Conservation (phyloP, 345 rosid species). For the Gossypium longicalyx region DNA sequence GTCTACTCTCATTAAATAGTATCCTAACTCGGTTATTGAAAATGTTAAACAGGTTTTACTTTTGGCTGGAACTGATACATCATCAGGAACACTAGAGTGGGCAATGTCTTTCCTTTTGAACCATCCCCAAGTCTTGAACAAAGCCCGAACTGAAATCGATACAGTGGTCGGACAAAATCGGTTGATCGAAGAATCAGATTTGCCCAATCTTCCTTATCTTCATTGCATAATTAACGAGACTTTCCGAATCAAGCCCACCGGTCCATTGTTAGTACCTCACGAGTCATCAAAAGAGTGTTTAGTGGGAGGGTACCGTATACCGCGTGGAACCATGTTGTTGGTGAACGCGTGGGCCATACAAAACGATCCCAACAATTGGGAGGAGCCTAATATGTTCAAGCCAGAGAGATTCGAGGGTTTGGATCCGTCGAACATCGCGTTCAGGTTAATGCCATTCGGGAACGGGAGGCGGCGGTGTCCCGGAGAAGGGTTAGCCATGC, state of each 20-base stretch:
- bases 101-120: conserved; percentile 26
- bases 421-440: background rate
- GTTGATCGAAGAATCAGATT: conserved; percentile 19
- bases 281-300: conserved; percentile 24
- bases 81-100: conserved; percentile 23
- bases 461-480: conserved; percentile 54
- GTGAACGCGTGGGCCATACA: conserved; percentile 26
- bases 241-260: conserved; percentile 18
- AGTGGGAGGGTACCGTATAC: conserved; percentile 20
- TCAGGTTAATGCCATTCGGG: conserved; percentile 12
- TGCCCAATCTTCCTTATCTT: conserved; percentile 21
- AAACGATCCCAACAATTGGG: conserved; percentile 30
- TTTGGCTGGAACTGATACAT: conserved; percentile 25
- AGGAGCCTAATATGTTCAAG: conserved; percentile 15
- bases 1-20: background rate
- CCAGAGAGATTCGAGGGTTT: conserved; percentile 24
- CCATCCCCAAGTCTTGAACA: conserved; percentile 15
- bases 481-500: conserved; percentile 9
- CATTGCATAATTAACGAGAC: conserved; percentile 21
- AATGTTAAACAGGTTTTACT: conserved; percentile 13
- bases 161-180: conserved; percentile 9
- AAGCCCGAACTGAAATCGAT: conserved; percentile 23
- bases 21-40: background rate
- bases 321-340: conserved; percentile 22
- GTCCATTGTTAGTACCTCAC: conserved; percentile 29